Base-by-base conservation (phyloP, 2,329 filamentous ascomycete species). In the Aspergillus udagawae region DNA sequence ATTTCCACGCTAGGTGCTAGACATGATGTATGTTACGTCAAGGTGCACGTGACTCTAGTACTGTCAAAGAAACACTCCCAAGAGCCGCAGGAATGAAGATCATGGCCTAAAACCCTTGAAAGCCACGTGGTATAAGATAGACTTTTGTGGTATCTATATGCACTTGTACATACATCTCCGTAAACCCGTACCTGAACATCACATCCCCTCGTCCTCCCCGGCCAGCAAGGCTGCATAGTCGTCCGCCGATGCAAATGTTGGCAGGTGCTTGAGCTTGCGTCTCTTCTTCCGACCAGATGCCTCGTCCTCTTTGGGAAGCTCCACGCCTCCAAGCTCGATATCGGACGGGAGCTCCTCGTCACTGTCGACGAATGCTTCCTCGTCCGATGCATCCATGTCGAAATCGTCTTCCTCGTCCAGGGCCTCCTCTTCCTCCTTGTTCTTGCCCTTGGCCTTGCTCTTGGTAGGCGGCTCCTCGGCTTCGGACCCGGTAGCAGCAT, bases 171-270 rank as follows among this genome's bases (percentile, higher is more conserved):
- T 23, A 14, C 42, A 38, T 47, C 32, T 44, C 35, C 49, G 57
- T 55, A 58, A 20, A 54, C 32, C 21, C 47, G 35, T 29, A 38
- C 20, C 14, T 17, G 20, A 45, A n/a, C 12, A 29, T 64, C 65
- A 75, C 67, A 74, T 72, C 28, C 73, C 73, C 48, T 73, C 86
- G 60, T 86, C 86, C 52, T 94, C 90, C 62, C 85, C 83, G 3
- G 82, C 90, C 72, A 96, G 76, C 77, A 96, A 82, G 67, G 89
- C 89, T 17, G 92, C 93, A 74, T 97, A 99, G 72, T 97, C 94
- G 54, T 97, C 94, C 32, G 83, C 89, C 32, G 91, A 95, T 21
- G 95, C 94, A 79, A 99, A 99, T 38, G 86, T 95, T 6, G 94
- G 94, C 65, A 99, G 79, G 62, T 86, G 86, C 83, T 92, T 96